phyloP scores from a whole-genome alignment of 2,329 filamentous ascomycete genomes.

The Aspergillus jensenii region DNA sequence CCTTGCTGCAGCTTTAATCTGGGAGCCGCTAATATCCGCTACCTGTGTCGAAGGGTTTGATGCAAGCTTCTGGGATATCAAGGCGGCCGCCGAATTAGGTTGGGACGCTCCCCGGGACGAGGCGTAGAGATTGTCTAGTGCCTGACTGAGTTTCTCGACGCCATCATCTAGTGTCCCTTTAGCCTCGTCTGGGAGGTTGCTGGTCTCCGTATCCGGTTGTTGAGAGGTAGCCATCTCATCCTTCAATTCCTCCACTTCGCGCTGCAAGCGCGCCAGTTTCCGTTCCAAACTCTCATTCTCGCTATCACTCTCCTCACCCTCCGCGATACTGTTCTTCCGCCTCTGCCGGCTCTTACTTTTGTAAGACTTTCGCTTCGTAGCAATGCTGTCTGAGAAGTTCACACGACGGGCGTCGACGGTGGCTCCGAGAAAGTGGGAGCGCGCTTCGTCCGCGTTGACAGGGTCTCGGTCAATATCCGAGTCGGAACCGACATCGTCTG shows the following conservation, averaged over 20 bases:
- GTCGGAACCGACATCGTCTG: constrained; percentile 51
- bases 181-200: constrained; percentile 45
- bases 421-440: constrained; percentile 73
- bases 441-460: constrained; percentile 75
- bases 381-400: constrained; percentile 88
- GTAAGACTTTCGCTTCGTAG: constrained; percentile 80
- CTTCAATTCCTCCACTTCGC: constrained; percentile 77
- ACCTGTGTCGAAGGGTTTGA: constrained; percentile 11
- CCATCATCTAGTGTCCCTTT: constrained; percentile 51
- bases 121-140: constrained; percentile 64
- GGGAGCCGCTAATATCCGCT: constrained; percentile 3
- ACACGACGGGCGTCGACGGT: constrained; percentile 74
- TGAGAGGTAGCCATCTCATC: constrained; percentile 43
- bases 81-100: constrained; percentile 35
- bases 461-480: constrained; percentile 73
- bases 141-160: constrained; percentile 68
- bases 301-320: constrained; percentile 73
- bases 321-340: constrained; percentile 48
- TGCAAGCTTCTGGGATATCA: constrained; percentile 36
- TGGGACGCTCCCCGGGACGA: constrained; percentile 27
- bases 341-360: constrained; percentile 68
- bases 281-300: constrained; percentile 74
- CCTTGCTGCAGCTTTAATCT: constrained; percentile 12
- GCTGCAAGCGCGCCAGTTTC: constrained; percentile 76
- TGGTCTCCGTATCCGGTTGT: constrained; percentile 54